Evolutionary conservation across 1,139 yeast genomes (phyloP), one percentile per base, ranked within the genome.

Genomic region (Protomyces arabidopsidicola): DNA sequence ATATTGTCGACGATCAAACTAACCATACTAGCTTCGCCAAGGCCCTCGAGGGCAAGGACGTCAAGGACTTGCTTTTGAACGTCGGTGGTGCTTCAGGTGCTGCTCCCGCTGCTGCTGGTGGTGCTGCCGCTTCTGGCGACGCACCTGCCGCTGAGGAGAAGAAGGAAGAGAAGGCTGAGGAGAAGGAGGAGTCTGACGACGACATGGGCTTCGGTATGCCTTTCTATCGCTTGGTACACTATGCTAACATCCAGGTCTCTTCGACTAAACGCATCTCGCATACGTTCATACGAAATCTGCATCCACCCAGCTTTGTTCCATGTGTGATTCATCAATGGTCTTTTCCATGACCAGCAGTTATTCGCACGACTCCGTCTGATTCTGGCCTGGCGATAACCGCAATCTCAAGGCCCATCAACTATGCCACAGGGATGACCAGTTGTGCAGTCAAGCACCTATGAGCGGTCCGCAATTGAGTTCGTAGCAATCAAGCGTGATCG

Each of bases 1-100:
- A 38, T 2, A 5, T 88, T 3, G 5, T 2, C 42, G 3, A 6
- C 16, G 18, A 14, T 2, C 42, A 38, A 14, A 16, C 42, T 38
- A 16, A 38, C 42, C 42, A 38, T 38, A 14, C 42, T 38, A 38
- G 42, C 76, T 93, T 82, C 83, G 95, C 98, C 76, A 88, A 89
- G 84, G 98, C 98, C 78, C 85, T 93, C 76, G 96, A 87, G 81
- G 97, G 97, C 79, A 88, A 89, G 84, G 85, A 91, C 85, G 82
- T 93, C 79, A 91, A 91, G 86, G 91, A 88, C 76, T 83, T 90
- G 78, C 83, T 89, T 78, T 84, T 85, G 81, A 86, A 89, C 77
- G 83, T 89, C 81, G 85, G 89, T 71, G 85, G 84, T 73, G 84
- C 87, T 73, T 81, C 88, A 72, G 83, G 86, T 73, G 80, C 86